Percentiles rank a stretch among this genome's conserved stretches.
Evolutionary conservation across 148 eudicot genomes (phyloP).

Genomic region (Cornus kousa): DNA sequence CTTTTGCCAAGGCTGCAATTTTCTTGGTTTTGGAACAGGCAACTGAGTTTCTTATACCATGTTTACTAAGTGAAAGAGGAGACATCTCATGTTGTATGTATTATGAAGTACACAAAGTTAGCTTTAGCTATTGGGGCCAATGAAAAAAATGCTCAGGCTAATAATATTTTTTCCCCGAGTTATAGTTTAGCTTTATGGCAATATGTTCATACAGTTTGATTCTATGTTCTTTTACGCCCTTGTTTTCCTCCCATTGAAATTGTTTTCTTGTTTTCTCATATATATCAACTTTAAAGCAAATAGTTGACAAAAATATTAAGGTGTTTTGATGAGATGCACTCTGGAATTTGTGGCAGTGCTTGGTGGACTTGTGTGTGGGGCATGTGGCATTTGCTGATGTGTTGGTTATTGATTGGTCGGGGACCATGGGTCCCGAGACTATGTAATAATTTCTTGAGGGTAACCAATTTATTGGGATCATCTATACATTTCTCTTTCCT

Average conservation of each 20-base stretch:
- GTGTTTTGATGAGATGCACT: background rate
- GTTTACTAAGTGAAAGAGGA: background rate
- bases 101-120: background rate
- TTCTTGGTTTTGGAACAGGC: background rate
- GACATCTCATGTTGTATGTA: background rate
- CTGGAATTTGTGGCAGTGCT: no score
- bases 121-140: background rate
- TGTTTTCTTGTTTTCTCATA: background rate
- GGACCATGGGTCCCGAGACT: no score
- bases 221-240: background rate
- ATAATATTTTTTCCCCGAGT: background rate
- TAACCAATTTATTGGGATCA: no score
- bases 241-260: background rate
- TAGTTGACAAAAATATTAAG: no score
- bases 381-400: no score
- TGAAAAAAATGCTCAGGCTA: background rate
- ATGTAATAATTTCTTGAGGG: no score
- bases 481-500: no score
- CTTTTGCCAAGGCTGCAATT: background rate
- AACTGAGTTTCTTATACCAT: background rate
- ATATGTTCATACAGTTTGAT: background rate
- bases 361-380: no score
- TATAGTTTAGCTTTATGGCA: background rate
- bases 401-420: no score
- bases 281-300: background rate